Base-by-base conservation (phyloP, 805 yeast genomes). In the Zygosaccharomyces gambellarensis region DNA sequence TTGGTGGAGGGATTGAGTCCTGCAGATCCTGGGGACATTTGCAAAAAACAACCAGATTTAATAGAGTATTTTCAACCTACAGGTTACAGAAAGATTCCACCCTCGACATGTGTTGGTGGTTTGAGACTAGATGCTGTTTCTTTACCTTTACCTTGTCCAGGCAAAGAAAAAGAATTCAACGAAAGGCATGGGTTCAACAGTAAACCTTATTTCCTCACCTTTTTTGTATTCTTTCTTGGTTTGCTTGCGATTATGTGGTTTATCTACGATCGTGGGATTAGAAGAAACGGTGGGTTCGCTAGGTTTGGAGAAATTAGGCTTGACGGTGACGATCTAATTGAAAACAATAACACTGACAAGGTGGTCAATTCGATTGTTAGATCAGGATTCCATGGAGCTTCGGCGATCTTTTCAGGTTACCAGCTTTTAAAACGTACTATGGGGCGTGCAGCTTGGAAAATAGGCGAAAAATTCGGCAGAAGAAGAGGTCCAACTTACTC, bases 91-190 rank as follows among this genome's bases (percentile, higher is more conserved):
- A 82, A 81, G 59, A 78, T 90, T 25, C 94, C 96, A 1, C 64
- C 87, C 48, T 83, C 94, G 10, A 87, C 96, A 0, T 94, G 99
- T 71, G 76, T 71, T 39, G 95, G 89, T 21, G 98, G 98, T 3
- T 68, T 80, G 48, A 74, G 76, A 49, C 76, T 87, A 46, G 97
- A 87, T 61, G 74, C 77, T 5, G 46, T 59, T 2, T 78, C 82
- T 65, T 75, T 71, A 17, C 74, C 85, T 2, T 75, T 71, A 47
- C 79, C 97, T 6, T 94, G 99, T 67, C 97, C 98, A 4, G 98
- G 98, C 1, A 87, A 82, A 59, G 82, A 83, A 52, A 67, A 70
- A 9, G 83, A 88, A 57, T 90, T 80, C 48, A 64, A 69, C 29
- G 69, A 75, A 50, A 72, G 77, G 44, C 78, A 81, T 53, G 71